Conservation (phyloP, 345 rosid species). For the thale cress (Arabidopsis thaliana) region TAIR10.1 NC_003074.8:4218501-4219000, state of each 20-base stretch:
- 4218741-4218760: neutral
- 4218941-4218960: neutral
- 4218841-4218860: conserved; percentile 1
- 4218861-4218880: conserved; percentile 4
- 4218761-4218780: neutral
- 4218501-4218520: conserved; percentile 25
- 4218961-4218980: neutral
- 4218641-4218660: conserved; percentile 27
- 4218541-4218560: conserved; percentile 1
- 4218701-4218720: neutral
- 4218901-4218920: neutral
- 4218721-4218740: neutral
- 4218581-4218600: neutral
- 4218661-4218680: conserved; percentile 36
- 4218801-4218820: neutral
- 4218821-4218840: neutral
- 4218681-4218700: neutral
- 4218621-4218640: conserved; percentile 36
- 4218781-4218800: neutral
- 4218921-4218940: neutral
- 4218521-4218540: conserved; percentile 27
- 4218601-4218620: conserved; percentile 39
- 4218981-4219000: neutral
- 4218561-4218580: neutral
- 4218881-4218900: neutral